These are phyloP conservation scores for Zygosaccharomyces sapae DNA, from an alignment of 1,139 yeast species.

Conservation along the genomic window DNA sequence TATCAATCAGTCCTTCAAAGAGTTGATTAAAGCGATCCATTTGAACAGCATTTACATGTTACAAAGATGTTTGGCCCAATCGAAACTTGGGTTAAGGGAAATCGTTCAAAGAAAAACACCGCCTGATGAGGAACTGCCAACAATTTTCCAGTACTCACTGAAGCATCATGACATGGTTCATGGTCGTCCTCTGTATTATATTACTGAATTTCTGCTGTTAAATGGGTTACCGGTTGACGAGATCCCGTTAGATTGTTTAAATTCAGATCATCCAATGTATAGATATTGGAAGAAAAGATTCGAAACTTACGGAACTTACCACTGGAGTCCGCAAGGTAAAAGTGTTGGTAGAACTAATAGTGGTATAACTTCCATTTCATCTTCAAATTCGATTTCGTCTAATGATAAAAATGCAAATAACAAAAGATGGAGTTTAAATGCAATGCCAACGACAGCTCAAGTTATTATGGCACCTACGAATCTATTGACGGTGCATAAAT, in stretches of 20 bases:
- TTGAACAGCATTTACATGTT: constrained; percentile 47
- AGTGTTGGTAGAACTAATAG: neutral
- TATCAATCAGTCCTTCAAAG: constrained; percentile 30
- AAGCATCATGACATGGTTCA: constrained; percentile 42
- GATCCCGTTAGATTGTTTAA: constrained; percentile 12
- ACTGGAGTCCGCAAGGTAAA: neutral
- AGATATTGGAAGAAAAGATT: constrained; percentile 50
- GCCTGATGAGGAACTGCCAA: constrained; percentile 35
- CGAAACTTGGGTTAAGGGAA: constrained; percentile 41
- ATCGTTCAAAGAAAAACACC: constrained; percentile 19
- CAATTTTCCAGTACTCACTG: constrained; percentile 59
- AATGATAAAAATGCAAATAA: constrained; percentile 8
- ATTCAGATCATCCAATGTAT: constrained; percentile 19
- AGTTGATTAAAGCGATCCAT: constrained; percentile 46
- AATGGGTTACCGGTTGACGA: constrained; percentile 48
- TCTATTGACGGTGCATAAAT: constrained; percentile 19
- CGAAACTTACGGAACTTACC: constrained; percentile 28
- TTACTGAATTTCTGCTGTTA: constrained; percentile 66
- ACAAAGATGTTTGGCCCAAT: constrained; percentile 46
- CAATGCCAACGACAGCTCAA: constrained; percentile 21
- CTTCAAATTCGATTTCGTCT: constrained; percentile 3
- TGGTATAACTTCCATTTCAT: neutral
- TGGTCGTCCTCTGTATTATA: constrained; percentile 48
- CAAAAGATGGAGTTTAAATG: constrained; percentile 22
- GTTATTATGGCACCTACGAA: constrained; percentile 20